A percentile compares a stretch with the other conserved stretches of the same genome.
These are phyloP conservation scores for Calonectria pseudoturangicola DNA, from an alignment of 2,329 filamentous ascomycete species.

Conservation along the genomic window DNA sequence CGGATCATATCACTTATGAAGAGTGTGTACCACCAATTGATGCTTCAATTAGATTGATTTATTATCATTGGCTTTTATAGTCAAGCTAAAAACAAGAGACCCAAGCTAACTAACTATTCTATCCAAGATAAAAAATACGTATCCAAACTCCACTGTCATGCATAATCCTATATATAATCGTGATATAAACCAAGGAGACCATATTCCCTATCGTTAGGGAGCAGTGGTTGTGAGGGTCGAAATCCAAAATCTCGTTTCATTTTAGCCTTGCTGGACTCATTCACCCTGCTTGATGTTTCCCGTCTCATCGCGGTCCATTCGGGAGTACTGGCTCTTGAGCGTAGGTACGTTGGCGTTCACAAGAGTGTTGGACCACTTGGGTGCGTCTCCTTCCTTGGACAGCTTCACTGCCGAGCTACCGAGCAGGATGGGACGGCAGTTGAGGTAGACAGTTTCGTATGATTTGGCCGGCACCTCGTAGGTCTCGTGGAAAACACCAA, in stretches of 20 bases:
- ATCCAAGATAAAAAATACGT: background rate
- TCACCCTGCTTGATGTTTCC: constrained; percentile 43
- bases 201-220: background rate
- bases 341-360: constrained; percentile 57
- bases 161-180: constrained; percentile 3
- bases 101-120: background rate
- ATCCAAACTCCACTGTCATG: constrained; percentile 6
- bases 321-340: constrained; percentile 60
- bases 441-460: constrained; percentile 72
- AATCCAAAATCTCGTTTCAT: background rate
- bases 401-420: constrained; percentile 56
- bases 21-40: background rate
- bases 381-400: constrained; percentile 47
- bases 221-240: too few species aligned
- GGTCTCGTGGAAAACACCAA: constrained; percentile 74
- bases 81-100: background rate
- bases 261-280: background rate
- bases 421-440: constrained; percentile 63
- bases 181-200: background rate
- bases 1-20: background rate
- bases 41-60: background rate
- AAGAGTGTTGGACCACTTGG: constrained; percentile 58
- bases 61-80: background rate
- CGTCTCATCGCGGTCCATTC: constrained; percentile 55
- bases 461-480: constrained; percentile 65